Percentiles rank a stretch among this genome's conserved stretches.
These are phyloP conservation scores for Scalesia atractyloides DNA, from an alignment of 129 eudicot species.

Conservation along the genomic window DNA sequence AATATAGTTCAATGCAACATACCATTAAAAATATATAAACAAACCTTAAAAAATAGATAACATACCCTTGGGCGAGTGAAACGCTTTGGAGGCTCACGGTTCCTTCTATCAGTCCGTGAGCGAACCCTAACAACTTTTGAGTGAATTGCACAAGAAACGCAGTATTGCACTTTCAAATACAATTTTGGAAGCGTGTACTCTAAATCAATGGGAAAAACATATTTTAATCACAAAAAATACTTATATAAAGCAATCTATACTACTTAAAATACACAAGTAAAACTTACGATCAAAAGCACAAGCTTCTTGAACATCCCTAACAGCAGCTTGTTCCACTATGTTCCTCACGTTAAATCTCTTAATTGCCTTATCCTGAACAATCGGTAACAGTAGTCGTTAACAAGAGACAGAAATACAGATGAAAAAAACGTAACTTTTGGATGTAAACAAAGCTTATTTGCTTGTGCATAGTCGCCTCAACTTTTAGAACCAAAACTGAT, in stretches of 20 bases:
- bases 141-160: constrained; percentile 88
- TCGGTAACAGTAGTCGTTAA: background rate
- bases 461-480: too few relatives aligned
- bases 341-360: constrained; percentile 87
- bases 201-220: constrained; percentile 4
- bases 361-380: constrained; percentile 71
- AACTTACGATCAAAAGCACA: constrained; percentile 73
- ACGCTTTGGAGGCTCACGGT: constrained; percentile 89
- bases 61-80: constrained; percentile 79
- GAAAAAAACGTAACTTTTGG: too few relatives aligned
- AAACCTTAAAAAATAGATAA: background rate
- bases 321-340: constrained; percentile 87
- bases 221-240: background rate
- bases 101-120: constrained; percentile 67
- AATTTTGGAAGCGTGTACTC: constrained; percentile 76
- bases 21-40: too few relatives aligned
- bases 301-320: constrained; percentile 91
- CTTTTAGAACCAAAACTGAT: too few relatives aligned
- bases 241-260: background rate
- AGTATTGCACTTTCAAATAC: constrained; percentile 73
- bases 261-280: background rate
- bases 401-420: background rate
- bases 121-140: constrained; percentile 76
- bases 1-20: too few relatives aligned
- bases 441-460: too few relatives aligned